Evolutionary conservation across 1,284 basidiomycete genomes (phyloP), one percentile per base, ranked within the genome.

Genomic region (Lentinula novae-zelandiae): DNA sequence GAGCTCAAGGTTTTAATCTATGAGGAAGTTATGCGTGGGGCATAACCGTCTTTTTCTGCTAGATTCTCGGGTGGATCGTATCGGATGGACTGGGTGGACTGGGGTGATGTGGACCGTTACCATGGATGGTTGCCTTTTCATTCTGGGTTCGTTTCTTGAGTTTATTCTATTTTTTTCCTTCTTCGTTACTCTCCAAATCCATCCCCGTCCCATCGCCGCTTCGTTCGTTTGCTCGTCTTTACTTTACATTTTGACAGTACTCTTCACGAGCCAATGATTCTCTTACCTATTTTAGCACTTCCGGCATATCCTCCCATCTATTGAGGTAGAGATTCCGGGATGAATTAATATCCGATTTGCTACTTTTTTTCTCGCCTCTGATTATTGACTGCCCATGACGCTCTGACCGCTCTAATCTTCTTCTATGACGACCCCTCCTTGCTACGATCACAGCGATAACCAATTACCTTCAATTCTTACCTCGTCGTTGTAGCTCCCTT

Each of bases 1-100:
- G 76, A 85, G 60, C 71, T 91, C 55, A 91, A 91, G 40, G 61
- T 60, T 5, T 31, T 60, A 9, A 60, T 60, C 3, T 60, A 60
- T n/a, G 48, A 60, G 22, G 58, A 60, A 53, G 42, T 60, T 13
- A 33, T 51, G 22, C 50, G 51, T 31, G 54, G 54, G 42, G 54
- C 54, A n/a, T 38, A 53, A 38, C 38, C 38, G 34, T 13, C 20
- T 13, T 31, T 27, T 36, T 33, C 31, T 34, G 34, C 34, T 10
- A 39, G n/a, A 5, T 22, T 42, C 13, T 42, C 33, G 54, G 31
- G 54, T 56, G 54, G 40, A 56, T 44, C 44, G 40, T 44, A 22
- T 46, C 5, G 12, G 9, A 46, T 22, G 44, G 44, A 46, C 9
- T 33, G 27, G 31, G 10, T 33, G 31, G 17, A 56, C 27, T 20